Conservation (phyloP, 495 filamentous ascomycete genomes). For the Cercophora scortea region DNA sequence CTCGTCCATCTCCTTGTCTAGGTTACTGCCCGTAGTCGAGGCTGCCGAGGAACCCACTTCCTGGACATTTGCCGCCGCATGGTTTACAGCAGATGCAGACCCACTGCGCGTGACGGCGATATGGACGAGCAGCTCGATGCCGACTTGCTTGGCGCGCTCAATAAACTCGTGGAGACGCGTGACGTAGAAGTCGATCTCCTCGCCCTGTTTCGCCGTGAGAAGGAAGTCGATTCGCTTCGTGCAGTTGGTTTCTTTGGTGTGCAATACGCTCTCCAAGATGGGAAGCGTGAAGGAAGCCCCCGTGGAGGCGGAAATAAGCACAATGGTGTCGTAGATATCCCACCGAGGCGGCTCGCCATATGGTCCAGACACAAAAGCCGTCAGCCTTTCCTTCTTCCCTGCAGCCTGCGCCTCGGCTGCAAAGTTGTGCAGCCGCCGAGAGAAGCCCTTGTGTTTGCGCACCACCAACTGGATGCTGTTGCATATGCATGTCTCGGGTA, state of each 20-base stretch:
- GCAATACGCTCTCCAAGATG: slow-evolving; percentile 46
- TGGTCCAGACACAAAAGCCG: slow-evolving; percentile 47
- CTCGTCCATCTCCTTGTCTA: slow-evolving; percentile 13
- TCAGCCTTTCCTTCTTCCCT: slow-evolving; percentile 27
- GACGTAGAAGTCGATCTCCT: slow-evolving; percentile 65
- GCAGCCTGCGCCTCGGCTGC: slow-evolving; percentile 43
- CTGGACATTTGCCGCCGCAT: background rate
- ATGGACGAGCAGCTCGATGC: slow-evolving; percentile 39
- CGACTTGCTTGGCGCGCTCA: slow-evolving; percentile 39
- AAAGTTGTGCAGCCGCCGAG: slow-evolving; percentile 54
- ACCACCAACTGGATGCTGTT: slow-evolving; percentile 65
- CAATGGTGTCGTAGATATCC: slow-evolving; percentile 51
- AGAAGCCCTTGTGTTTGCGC: slow-evolving; percentile 64
- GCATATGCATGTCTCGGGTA: slow-evolving; percentile 40
- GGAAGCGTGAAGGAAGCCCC: slow-evolving; percentile 51
- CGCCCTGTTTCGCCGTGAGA: slow-evolving; percentile 61
- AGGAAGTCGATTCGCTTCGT: slow-evolving; percentile 63
- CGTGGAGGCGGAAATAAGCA: slow-evolving; percentile 51
- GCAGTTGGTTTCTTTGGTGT: slow-evolving; percentile 36
- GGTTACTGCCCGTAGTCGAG: slow-evolving; percentile 12
- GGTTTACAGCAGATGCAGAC: slow-evolving; percentile 3
- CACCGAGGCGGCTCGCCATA: slow-evolving; percentile 49
- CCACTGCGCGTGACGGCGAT: slow-evolving; percentile 49
- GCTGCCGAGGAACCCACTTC: slow-evolving; percentile 1
- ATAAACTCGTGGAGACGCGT: slow-evolving; percentile 50